A percentile compares a stretch with the other conserved stretches of the same genome.
Evolutionary conservation across 73 alveolate species (phyloP).

Genomic region (Paraurostyla sp.): DNA sequence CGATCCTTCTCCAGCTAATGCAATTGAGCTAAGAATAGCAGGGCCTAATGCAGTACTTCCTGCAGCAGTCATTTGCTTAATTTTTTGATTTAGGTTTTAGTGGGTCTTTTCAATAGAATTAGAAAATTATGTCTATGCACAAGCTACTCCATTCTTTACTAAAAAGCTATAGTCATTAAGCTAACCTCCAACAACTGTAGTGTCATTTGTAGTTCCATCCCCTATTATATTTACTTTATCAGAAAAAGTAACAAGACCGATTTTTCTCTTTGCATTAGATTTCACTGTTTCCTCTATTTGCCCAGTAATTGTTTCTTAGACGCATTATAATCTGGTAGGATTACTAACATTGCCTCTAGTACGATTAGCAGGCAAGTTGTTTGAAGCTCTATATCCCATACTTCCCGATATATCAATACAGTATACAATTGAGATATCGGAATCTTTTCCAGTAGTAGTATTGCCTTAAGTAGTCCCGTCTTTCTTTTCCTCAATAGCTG

Average conservation of each 20-base stretch:
- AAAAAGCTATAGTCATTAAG: neutral
- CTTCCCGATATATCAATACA: conserved; percentile 96
- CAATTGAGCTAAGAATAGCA: conserved; percentile 81
- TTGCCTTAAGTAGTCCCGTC: conserved; percentile 20
- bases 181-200: neutral
- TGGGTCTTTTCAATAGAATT: neutral
- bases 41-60: conserved; percentile 91
- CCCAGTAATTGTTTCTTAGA: conserved; percentile 88
- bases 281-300: conserved; percentile 74
- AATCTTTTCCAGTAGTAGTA: neutral
- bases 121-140: neutral
- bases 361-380: conserved; percentile 68
- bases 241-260: conserved; percentile 1
- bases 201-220: neutral
- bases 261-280: neutral
- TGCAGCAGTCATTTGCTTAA: neutral
- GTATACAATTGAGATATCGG: conserved; percentile 81
- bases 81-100: neutral
- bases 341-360: conserved; percentile 65
- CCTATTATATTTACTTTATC: neutral
- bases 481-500: conserved; percentile 51
- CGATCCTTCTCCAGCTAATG: conserved; percentile 73
- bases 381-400: conserved; percentile 89
- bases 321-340: conserved; percentile 91
- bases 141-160: neutral